Evolutionary conservation across 2,329 filamentous ascomycete species (phyloP).

Genomic region (Aureobasidium sp.): DNA sequence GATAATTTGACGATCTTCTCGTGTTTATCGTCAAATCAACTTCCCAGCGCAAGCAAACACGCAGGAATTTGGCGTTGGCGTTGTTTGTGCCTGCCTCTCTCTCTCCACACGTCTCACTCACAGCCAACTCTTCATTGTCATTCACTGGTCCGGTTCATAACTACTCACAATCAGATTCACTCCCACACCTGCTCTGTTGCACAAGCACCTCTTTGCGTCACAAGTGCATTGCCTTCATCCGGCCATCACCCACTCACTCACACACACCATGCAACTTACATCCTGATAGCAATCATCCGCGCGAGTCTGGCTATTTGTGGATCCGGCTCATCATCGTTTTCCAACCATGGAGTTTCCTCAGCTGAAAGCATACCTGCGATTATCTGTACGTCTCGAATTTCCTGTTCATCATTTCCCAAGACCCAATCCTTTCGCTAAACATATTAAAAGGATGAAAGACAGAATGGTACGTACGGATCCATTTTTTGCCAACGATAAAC

Average conservation of each 20-base stretch:
- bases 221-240: slow-evolving; percentile 1
- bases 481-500: not conserved
- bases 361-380: not conserved
- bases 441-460: not conserved
- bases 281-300: not conserved
- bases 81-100: not conserved
- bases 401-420: not conserved
- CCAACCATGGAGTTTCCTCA: slow-evolving; percentile 8
- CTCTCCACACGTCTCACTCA: not conserved
- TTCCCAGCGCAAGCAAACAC: not conserved
- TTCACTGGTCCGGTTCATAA: not conserved
- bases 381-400: not conserved
- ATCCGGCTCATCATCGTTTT: not conserved
- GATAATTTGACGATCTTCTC: not conserved
- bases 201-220: not conserved
- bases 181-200: not conserved
- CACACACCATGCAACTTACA: not conserved
- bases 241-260: not conserved
- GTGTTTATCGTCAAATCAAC: not conserved
- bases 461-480: not conserved
- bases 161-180: not conserved
- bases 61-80: not conserved
- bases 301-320: not conserved
- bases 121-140: not conserved
- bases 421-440: not conserved